phyloP scores from a whole-genome alignment of 1,284 basidiomycete species.

The Ceratobasidium sp. region DNA sequence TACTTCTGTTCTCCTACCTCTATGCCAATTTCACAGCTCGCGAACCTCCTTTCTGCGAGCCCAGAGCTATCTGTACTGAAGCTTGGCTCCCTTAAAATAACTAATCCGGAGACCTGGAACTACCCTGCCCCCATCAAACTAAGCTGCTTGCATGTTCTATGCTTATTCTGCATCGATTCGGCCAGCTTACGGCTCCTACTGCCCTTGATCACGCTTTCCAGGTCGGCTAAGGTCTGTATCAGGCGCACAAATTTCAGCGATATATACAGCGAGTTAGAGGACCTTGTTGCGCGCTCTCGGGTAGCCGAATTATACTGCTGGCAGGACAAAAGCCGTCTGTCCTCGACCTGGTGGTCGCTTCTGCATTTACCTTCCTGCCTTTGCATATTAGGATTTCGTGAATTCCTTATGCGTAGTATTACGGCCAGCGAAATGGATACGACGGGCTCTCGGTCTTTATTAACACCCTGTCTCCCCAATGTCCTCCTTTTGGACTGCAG shows the following conservation, averaged over 20 bases:
- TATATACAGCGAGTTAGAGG: not conserved
- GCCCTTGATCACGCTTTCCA: not conserved
- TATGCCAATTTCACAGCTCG: not conserved
- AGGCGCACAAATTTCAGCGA: not conserved
- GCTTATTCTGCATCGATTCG: not conserved
- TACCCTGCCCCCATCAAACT: not conserved
- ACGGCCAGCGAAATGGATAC: too few species aligned
- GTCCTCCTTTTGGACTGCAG: not conserved
- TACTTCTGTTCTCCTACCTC: not conserved
- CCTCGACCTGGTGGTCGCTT: too few species aligned
- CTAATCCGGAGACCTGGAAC: not conserved
- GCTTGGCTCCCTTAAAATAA: not conserved
- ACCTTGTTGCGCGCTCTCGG: not conserved
- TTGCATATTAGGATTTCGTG: too few species aligned
- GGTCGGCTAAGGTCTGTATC: not conserved
- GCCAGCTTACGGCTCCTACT: not conserved
- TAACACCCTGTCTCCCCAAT: not conserved
- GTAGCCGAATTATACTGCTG: not conserved
- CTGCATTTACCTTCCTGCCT: too few species aligned
- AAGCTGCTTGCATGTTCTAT: not conserved
- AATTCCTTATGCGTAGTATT: too few species aligned
- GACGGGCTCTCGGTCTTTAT: not conserved
- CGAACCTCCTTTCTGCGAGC: not conserved
- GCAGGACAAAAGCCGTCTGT: not conserved
- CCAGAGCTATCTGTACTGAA: not conserved